phyloP scores from a whole-genome alignment of 331 rosid species.

The Pyrus hybrid region DNA sequence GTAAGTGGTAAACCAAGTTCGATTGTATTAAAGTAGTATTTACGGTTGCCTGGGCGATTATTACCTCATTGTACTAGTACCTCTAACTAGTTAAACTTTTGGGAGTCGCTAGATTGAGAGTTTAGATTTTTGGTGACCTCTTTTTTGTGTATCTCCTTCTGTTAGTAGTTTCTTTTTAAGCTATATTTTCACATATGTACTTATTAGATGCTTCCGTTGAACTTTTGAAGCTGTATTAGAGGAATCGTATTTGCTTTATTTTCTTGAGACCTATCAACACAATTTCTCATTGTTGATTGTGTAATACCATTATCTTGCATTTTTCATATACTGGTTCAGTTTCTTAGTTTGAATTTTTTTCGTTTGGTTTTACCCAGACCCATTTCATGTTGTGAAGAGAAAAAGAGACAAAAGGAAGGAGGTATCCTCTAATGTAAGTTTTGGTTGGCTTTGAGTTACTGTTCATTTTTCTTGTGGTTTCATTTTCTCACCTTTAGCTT shows the following conservation, averaged over 20 bases:
- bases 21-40: not conserved
- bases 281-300: not conserved
- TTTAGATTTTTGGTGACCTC: not conserved
- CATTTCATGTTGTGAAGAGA: slow-evolving; percentile 92
- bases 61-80: not conserved
- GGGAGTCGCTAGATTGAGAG: not conserved
- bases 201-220: not conserved
- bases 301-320: not conserved
- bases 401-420: slow-evolving; percentile 84
- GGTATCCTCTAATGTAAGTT: slow-evolving; percentile 26
- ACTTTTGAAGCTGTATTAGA: not conserved
- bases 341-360: not conserved
- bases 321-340: not conserved
- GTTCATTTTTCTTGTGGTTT: not conserved
- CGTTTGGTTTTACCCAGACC: slow-evolving; percentile 42
- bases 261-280: not conserved
- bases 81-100: not conserved
- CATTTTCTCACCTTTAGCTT: not conserved
- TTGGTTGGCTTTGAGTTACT: not conserved
- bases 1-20: not conserved
- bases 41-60: not conserved
- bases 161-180: not conserved
- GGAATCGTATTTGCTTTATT: not conserved
- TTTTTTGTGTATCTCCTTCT: not conserved
- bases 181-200: not conserved